A percentile compares a stretch with the other conserved stretches of the same genome.
These are phyloP conservation scores for Tylopilus sp. DNA, from an alignment of 768 basidiomycete species.

Conservation along the genomic window DNA sequence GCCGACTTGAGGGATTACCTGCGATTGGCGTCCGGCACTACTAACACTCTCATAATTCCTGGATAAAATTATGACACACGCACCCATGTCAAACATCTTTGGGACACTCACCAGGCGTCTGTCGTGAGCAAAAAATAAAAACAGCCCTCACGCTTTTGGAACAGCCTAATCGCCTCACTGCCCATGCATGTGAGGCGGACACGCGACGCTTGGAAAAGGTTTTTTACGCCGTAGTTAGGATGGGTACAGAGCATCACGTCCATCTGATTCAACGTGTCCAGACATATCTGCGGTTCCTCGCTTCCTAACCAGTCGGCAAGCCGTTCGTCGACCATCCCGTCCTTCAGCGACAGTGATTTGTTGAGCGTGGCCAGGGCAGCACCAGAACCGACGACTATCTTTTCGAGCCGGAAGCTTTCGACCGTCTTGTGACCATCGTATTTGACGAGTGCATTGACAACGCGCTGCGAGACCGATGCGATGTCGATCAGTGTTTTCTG, in stretches of 20 bases:
- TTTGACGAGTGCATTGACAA: background rate
- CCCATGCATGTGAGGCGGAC: background rate
- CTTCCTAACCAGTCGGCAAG: background rate
- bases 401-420: constrained; percentile 1
- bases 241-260: no score
- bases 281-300: background rate
- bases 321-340: background rate
- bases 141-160: background rate
- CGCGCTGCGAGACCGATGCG: constrained; percentile 1
- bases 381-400: constrained; percentile 1
- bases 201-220: background rate
- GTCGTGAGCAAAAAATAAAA: background rate
- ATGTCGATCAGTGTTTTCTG: constrained; percentile 5
- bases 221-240: background rate
- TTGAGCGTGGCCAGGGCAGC: constrained; percentile 5
- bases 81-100: background rate
- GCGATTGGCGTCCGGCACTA: no score
- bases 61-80: background rate
- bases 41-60: background rate
- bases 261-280: background rate
- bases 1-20: background rate
- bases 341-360: background rate
- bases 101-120: background rate
- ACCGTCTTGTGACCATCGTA: background rate
- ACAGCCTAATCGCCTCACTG: background rate